Base-by-base conservation (phyloP, 192 early-diverging fungal species). In the Coemansia sp. region DNA sequence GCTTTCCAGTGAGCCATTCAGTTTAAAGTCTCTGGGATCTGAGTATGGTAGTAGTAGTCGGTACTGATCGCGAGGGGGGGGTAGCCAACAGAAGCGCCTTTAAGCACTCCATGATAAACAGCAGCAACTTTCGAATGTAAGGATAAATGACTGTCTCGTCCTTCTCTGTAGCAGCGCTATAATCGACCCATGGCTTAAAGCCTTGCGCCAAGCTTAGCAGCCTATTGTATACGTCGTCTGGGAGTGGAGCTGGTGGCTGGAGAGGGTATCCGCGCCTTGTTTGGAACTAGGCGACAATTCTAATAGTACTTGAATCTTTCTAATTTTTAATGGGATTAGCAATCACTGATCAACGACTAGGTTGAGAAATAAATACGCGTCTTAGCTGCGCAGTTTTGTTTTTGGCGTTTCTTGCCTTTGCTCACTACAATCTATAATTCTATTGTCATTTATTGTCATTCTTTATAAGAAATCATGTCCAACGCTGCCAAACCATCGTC, bases 401-500 rank as follows among this genome's bases (percentile, higher is more conserved):
- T 59, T 34, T n/a, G 12, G 31, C 31, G 55, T 59, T 16, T 59
- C 15, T 18, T 7, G 5, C 31, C 15, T 34, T 8, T n/a, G 1
- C 11, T 24, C 13, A 20, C 18, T 5, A 7, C 61, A 38, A 63
- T 18, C 18, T 40, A 3, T 13, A 24, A 22, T 42, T 63, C 20
- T 40, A 41, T 63, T 5, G 2, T 63, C 38, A 12, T 42, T 10
- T 36, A 24, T 41, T 41, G 10, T 63, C 18, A 31, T 59, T 59
- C 16, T n/a, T 49, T 47, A 31, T 5, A 31, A 67, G 5, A 41
- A 15, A 29, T 33, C 31, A 72, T 67, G 51, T 42, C 41, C 36
- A 73, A 36, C 40, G 40, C 64, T 46, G 36, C 71, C 1, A 72
- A 64, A 31, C 29, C 71, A 7, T 29, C 67, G 3, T 36, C 76